phyloP scores from a whole-genome alignment of 768 basidiomycete species.

The Clitopilus hobsonii region DNA sequence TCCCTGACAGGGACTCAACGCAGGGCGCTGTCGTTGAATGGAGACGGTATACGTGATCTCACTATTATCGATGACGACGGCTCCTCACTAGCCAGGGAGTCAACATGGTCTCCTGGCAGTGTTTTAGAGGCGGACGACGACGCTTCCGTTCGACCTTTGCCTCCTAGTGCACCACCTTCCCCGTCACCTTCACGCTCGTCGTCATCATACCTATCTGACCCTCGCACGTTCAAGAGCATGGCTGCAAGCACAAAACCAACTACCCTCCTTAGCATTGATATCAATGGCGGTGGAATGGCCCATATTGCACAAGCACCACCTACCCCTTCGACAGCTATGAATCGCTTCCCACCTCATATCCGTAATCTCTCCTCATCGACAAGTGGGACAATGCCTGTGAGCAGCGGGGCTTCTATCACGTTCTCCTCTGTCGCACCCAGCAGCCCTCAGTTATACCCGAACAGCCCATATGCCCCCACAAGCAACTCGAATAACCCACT shows the following conservation, averaged over 20 bases:
- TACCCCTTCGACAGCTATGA: conserved; percentile 48
- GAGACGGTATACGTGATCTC: conserved; percentile 22
- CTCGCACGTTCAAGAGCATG: conserved; percentile 77
- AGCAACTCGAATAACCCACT: conserved; percentile 16
- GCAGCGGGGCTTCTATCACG: conserved; percentile 58
- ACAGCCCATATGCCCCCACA: conserved; percentile 18
- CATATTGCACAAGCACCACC: conserved; percentile 86
- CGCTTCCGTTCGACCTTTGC: conserved; percentile 85
- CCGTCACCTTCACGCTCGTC: conserved; percentile 83
- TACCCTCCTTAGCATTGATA: conserved; percentile 86
- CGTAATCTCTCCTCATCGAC: conserved; percentile 58
- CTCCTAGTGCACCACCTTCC: conserved; percentile 84
- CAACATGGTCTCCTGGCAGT: conserved; percentile 76
- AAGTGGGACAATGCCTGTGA: conserved; percentile 31
- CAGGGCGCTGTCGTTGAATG: conserved; percentile 64
- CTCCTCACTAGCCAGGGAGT: conserved; percentile 68
- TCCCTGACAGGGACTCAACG: conserved; percentile 29
- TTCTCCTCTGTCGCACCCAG: conserved; percentile 57
- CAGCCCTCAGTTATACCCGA: conserved; percentile 32
- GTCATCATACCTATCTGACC: conserved; percentile 77
- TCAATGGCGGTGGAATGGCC: conserved; percentile 75
- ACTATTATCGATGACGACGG: conserved; percentile 33
- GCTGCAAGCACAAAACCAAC: conserved; percentile 93
- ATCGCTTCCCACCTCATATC: conserved; percentile 54
- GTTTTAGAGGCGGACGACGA: conserved; percentile 86